These are phyloP conservation scores for Paxillus rubicundulus DNA, from an alignment of 768 basidiomycete species.

Conservation along the genomic window DNA sequence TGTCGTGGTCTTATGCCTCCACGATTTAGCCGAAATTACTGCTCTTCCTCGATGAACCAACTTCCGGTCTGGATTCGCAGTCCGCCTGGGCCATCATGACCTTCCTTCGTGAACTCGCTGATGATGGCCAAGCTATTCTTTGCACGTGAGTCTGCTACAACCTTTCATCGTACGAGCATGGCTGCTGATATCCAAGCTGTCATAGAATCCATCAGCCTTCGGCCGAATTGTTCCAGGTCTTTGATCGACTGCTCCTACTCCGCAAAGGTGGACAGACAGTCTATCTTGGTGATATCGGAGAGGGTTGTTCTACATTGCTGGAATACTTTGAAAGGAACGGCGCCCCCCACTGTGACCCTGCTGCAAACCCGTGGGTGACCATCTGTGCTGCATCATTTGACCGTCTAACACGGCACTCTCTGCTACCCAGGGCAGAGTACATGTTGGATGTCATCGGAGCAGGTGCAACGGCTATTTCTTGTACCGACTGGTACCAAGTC, in stretches of 20 bases:
- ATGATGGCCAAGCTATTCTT: constrained; percentile 54
- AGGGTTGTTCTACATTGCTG: constrained; percentile 21
- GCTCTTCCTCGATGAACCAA: constrained; percentile 61
- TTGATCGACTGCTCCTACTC: constrained; percentile 51
- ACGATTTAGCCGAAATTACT: constrained; percentile 40
- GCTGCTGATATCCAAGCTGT: background rate
- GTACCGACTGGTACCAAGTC: constrained; percentile 46
- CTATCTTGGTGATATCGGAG: constrained; percentile 54
- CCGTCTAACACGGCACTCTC: background rate
- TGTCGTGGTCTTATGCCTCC: background rate
- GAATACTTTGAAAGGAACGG: constrained; percentile 25
- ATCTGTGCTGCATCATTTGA: too few relatives aligned
- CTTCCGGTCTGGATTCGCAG: constrained; percentile 53
- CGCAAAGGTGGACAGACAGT: constrained; percentile 60
- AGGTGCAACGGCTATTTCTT: constrained; percentile 45
- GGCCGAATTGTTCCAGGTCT: constrained; percentile 49
- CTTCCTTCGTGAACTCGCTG: constrained; percentile 50
- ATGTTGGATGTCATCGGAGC: constrained; percentile 57
- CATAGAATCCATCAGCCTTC: constrained; percentile 36
- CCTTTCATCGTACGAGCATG: background rate
- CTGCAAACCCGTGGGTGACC: constrained; percentile 25
- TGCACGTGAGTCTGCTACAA: constrained; percentile 41
- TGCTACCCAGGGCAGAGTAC: constrained; percentile 40
- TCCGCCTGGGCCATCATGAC: constrained; percentile 48
- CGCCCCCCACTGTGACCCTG: constrained; percentile 12